Conservation (phyloP, 1,284 basidiomycete species). For the Meira miltonrushii region DNA sequence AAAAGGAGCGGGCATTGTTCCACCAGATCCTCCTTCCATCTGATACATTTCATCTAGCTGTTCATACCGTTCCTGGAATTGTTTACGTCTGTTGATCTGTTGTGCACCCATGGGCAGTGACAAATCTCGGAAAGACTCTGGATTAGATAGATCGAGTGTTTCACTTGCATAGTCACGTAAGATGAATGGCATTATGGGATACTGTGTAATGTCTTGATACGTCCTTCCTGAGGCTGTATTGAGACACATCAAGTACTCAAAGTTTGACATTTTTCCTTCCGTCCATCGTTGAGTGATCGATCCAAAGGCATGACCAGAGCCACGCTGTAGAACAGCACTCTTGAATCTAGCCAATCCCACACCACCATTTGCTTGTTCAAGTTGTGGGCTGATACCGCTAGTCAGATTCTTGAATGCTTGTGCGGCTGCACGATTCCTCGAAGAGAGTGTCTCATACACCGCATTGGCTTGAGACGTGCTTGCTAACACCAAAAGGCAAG, state of each 20-base stretch:
- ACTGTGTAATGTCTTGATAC: constrained; percentile 74
- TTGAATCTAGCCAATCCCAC: constrained; percentile 28
- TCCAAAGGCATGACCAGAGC: constrained; percentile 16
- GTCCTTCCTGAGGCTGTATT: constrained; percentile 51
- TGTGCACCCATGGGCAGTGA: constrained; percentile 87
- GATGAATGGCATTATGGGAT: constrained; percentile 89
- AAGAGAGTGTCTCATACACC: constrained; percentile 31
- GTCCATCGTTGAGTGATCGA: constrained; percentile 45
- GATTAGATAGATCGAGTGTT: constrained; percentile 65
- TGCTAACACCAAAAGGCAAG: constrained; percentile 46
- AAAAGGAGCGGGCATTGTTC: constrained; percentile 8
- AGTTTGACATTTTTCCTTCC: constrained; percentile 45
- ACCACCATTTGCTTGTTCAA: neutral
- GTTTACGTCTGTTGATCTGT: constrained; percentile 61
- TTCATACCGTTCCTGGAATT: constrained; percentile 62
- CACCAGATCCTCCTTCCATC: constrained; percentile 56
- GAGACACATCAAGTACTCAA: constrained; percentile 51
- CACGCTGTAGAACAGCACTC: constrained; percentile 34
- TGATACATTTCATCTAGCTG: constrained; percentile 67
- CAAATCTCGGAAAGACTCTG: constrained; percentile 70
- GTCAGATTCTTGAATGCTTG: constrained; percentile 26
- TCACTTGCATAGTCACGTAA: constrained; percentile 76
- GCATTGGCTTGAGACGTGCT: constrained; percentile 26
- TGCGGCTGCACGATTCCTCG: constrained; percentile 31
- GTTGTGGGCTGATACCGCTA: no score